These are phyloP conservation scores for Chrysopogon serrulatus DNA, from an alignment of 176 grass and related monocot species.

Conservation along the genomic window DNA sequence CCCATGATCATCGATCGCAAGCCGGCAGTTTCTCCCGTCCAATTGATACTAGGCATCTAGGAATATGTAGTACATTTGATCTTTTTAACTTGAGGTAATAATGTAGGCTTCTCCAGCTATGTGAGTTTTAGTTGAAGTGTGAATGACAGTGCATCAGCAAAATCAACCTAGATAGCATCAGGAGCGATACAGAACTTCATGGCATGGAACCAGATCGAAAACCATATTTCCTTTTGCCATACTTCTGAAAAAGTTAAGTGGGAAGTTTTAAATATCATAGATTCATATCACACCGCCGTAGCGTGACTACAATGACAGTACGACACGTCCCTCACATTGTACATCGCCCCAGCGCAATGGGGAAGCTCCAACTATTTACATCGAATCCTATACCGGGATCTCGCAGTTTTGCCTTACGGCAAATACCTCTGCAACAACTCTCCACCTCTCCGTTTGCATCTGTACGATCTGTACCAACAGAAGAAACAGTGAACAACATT, in stretches of 20 bases:
- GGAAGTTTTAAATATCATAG: no score
- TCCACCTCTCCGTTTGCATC: slow-evolving; percentile 6
- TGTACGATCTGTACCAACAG: neutral
- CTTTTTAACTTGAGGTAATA: neutral
- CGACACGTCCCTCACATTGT: neutral
- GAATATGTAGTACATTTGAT: neutral
- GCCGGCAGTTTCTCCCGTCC: no score
- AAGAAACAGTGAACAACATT: neutral
- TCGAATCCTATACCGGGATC: neutral
- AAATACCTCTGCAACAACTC: neutral
- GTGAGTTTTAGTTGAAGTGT: no score
- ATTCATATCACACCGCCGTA: neutral
- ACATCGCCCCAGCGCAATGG: neutral
- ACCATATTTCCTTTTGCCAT: no score
- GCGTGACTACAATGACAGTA: neutral
- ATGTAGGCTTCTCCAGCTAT: no score
- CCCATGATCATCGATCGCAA: no score
- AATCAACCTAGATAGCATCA: no score
- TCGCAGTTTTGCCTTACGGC: slow-evolving; percentile 13
- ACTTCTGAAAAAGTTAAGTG: no score
- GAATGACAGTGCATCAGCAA: neutral
- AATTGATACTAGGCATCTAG: no score
- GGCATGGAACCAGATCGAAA: no score
- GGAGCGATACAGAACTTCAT: no score
- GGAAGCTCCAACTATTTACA: slow-evolving; percentile 9